Conservation (phyloP, 129 eudicot species). For the Flaveria linearis region DNA sequence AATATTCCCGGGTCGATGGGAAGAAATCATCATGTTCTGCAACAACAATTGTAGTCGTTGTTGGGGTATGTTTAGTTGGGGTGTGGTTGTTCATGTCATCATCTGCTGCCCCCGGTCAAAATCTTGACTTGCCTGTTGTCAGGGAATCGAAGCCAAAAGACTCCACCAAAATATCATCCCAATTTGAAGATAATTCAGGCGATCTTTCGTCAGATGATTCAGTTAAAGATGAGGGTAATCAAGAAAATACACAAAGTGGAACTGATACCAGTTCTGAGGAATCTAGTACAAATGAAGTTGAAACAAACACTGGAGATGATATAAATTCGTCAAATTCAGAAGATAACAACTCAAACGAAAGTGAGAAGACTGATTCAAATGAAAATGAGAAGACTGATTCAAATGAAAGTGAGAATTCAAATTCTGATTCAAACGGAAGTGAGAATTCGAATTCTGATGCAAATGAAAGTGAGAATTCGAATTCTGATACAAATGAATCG, state of each 20-base stretch:
- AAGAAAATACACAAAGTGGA: background rate
- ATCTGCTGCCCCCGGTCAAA: slow-evolving; percentile 49
- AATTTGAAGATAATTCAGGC: slow-evolving; percentile 56
- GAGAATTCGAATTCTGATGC: slow-evolving; percentile 26
- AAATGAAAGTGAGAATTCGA: slow-evolving; percentile 28
- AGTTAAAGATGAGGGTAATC: slow-evolving; percentile 25
- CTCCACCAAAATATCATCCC: slow-evolving; percentile 34
- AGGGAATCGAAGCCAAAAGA: slow-evolving; percentile 38
- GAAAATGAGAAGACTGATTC: slow-evolving; percentile 23
- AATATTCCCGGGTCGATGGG: slow-evolving; percentile 67
- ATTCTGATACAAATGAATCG: slow-evolving; percentile 27
- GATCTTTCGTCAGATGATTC: slow-evolving; percentile 50
- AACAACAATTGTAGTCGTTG: slow-evolving; percentile 46
- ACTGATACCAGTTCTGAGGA: slow-evolving; percentile 30
- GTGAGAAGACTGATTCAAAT: slow-evolving; percentile 29
- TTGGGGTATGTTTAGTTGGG: slow-evolving; percentile 53
- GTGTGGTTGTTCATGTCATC: slow-evolving; percentile 69
- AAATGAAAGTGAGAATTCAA: slow-evolving; percentile 33
- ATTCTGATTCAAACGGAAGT: slow-evolving; percentile 15
- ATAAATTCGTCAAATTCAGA: slow-evolving; percentile 7
- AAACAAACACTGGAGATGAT: slow-evolving; percentile 38
- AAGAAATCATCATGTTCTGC: slow-evolving; percentile 60
- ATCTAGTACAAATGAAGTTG: slow-evolving; percentile 27
- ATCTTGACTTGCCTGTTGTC: slow-evolving; percentile 31
- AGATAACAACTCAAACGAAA: slow-evolving; percentile 31